Evolutionary conservation across 1,284 basidiomycete genomes (phyloP).

Genomic region (Acaromyces ingoldii): DNA sequence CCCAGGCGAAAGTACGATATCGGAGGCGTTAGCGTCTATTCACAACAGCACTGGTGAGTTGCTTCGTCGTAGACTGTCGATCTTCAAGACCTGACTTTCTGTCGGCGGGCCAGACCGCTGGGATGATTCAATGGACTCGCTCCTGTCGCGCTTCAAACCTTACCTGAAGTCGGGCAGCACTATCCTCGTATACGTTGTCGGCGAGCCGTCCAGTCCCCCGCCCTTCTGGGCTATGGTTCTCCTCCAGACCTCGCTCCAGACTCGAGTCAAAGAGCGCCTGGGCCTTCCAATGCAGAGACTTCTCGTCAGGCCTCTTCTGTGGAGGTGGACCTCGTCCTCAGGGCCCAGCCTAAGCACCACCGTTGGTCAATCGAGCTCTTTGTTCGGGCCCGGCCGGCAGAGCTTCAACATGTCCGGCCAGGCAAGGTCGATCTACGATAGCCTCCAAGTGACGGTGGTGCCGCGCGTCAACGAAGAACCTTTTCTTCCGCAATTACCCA

Average conservation of each 20-base stretch:
- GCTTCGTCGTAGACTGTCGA: too few relatives aligned
- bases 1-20: neutral
- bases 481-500: neutral
- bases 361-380: too few relatives aligned
- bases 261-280: neutral
- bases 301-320: slow-evolving; percentile 2
- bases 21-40: too few relatives aligned
- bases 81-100: too few relatives aligned
- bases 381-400: too few relatives aligned
- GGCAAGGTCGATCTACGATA: slow-evolving; percentile 8
- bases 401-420: neutral
- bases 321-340: neutral
- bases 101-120: too few relatives aligned
- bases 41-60: too few relatives aligned
- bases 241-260: slow-evolving; percentile 4
- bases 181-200: slow-evolving; percentile 10
- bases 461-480: neutral
- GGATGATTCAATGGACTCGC: slow-evolving; percentile 12
- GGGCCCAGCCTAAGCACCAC: neutral
- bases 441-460: slow-evolving; percentile 2
- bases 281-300: slow-evolving; percentile 2
- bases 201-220: neutral
- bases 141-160: slow-evolving; percentile 3
- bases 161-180: neutral
- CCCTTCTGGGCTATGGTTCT: neutral